Evolutionary conservation across 192 early-diverging fungal genomes (phyloP), one percentile per base, ranked within the genome.

Genomic region (Coemansia sp.): DNA sequence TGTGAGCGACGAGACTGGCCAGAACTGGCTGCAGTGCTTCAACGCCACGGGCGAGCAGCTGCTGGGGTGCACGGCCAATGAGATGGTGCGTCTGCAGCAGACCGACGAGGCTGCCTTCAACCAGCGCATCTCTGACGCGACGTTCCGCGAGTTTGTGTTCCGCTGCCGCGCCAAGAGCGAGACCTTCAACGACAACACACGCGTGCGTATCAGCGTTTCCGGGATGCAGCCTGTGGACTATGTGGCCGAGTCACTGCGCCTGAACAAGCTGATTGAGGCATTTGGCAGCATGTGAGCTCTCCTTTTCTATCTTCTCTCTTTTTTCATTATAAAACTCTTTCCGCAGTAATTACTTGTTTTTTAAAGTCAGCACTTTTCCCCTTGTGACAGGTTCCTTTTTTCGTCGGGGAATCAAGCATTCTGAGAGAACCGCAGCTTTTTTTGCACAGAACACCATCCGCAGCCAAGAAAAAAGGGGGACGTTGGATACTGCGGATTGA

Each of bases 21-120:
- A 90, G 60, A 65, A 80, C 27, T 98, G 90, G 90, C 57, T 97
- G 30, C 82, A 84, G 54, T 86, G 83, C 14, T 99, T 99, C 69
- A 92, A 97, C 70, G 97, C 98, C 2, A 54, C 81, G 0, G 95
- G 85, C 33, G 64, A 73, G 47, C 10, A 54, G 24, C 56, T 99
- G 33, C 58, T 97, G 3, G 90, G 91, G 10, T 75, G 67, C 21
- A 55, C 78, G 43, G 95, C 95, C 3, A 82, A 79, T 30, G 88
- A 93, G 11, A 62, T 95, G 78, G 51, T 76, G 5, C 40, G 61
- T n/a, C 52, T 90, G n/a, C 82, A 84, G 71, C 81, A 52, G 6
- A 30, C 35, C 11, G 69, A 89, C 44, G 64, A 78, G 35, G 65
- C 64, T 0, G 69, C 72, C 6, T 91, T 86, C 61, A 74, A 82